Evolutionary conservation across 2,329 filamentous ascomycete genomes (phyloP), one percentile per base, ranked within the genome.

Genomic region (Clonostachys chloroleuca): DNA sequence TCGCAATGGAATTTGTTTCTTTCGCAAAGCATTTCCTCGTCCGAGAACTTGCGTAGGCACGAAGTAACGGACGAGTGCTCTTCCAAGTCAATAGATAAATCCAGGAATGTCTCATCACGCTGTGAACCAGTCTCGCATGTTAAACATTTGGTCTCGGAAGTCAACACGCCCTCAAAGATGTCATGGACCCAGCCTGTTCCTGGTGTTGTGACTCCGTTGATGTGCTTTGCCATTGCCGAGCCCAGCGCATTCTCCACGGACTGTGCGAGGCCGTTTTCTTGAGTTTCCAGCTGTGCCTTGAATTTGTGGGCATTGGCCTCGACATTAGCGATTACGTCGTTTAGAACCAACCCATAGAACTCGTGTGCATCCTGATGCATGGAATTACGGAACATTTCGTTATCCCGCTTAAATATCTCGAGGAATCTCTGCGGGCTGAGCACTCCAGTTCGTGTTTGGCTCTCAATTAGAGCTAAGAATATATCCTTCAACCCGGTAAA

Each of bases 321-420:
- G 24, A 99, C 91, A 59, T 92, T 95, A 43, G 91, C 82, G 45
- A 99, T 92, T 34, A 99, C 89, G 62, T 96, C 88, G 65, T 99
- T 99, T n/a, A 99, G 75, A 3, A 99, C 78, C 34, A 97, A 73
- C 50, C 95, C 95, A 57, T 97, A 82, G 56, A 99, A 99, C 62
- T 99, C 94, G 65, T 99, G 94, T 2, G 94, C 94, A 63, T 99
- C 94, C 64, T 99, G 94, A 65, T 99, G 94, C 89, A 96, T 96
- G 5, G 92, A 89, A 37, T 91, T 92, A 49, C 91, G 84, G 60
- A 99, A 99, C 86, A 96, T 92, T 65, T 99, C 94, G 63, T 99
- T 95, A 58, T 97, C 90, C 52, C 88, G 83, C 61, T 92, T 89
- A 60, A 99, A 83, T 24, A 96, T 92, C 61, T 99, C 92, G 35